Percentiles rank a stretch among this genome's conserved stretches.
Evolutionary conservation across 768 basidiomycete genomes (phyloP).

Genomic region (Psilocybe subaeruginosa): DNA sequence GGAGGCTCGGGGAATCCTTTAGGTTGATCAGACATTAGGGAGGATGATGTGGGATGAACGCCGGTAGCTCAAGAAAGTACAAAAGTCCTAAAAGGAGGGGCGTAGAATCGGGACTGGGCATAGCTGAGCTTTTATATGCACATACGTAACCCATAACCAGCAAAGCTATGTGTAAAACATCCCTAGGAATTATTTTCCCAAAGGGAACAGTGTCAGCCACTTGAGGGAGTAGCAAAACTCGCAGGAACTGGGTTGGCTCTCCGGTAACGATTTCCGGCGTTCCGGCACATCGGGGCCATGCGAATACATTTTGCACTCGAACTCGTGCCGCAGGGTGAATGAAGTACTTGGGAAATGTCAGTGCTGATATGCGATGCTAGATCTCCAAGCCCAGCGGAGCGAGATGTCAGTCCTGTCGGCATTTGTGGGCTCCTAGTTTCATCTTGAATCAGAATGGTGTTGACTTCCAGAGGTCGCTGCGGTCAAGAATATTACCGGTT

Average conservation of each 20-base stretch:
- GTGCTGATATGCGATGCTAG: constrained; percentile 24
- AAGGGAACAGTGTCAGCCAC: constrained; percentile 22
- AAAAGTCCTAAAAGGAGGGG: constrained; percentile 24
- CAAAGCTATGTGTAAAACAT: constrained; percentile 19
- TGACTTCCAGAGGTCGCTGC: constrained; percentile 5
- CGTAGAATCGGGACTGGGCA: constrained; percentile 22
- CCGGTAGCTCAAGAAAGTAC: constrained; percentile 18
- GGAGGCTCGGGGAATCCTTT: constrained; percentile 42
- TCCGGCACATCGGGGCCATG: constrained; percentile 32
- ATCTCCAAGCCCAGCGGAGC: constrained; percentile 27
- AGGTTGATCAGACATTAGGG: constrained; percentile 46
- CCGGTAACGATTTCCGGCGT: constrained; percentile 23
- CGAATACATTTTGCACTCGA: constrained; percentile 22
- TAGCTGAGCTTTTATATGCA: constrained; percentile 31
- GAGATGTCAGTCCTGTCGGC: constrained; percentile 23
- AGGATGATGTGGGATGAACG: constrained; percentile 21
- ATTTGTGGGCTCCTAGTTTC: constrained; percentile 20
- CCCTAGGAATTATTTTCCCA: constrained; percentile 28
- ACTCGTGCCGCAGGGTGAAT: constrained; percentile 25
- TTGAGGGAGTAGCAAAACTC: constrained; percentile 26
- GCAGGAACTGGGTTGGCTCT: constrained; percentile 25
- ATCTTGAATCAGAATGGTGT: constrained; percentile 14
- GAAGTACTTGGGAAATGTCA: constrained; percentile 24
- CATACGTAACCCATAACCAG: constrained; percentile 10
- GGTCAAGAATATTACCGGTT: constrained; percentile 10